Base-by-base conservation (phyloP, 169 alveolate genomes). In the Sarcocystis neurona region DNA sequence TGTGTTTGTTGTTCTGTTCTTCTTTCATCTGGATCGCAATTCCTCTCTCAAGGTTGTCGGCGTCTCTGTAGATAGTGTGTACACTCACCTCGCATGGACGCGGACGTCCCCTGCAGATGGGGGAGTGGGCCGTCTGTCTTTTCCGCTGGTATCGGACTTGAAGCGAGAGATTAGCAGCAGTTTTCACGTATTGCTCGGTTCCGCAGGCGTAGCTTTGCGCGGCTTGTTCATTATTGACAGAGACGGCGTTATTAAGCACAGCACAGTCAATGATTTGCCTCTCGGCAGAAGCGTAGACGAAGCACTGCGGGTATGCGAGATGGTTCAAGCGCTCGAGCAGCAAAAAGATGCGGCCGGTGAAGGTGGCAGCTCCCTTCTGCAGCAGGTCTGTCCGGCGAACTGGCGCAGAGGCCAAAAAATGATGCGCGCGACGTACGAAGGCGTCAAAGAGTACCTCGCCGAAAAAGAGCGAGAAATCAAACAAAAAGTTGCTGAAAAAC, bases 311-410 rank as follows among this genome's bases (percentile, higher is more conserved):
- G 96, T 32, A 2, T 37, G 37, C 32, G 75, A 37, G 77, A 75
- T 74, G 88, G 30, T 50, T n/a, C 98, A 93, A 97, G 97, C 92
- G 95, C 89, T 92, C 94, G 95, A 90, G 99, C 97, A 89, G 95
- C 96, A 91, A 92, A 96, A 37, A n/a, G n/a, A n/a, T n/a, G n/a
- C n/a, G n/a, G n/a, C n/a, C n/a, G n/a, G n/a, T n/a, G n/a, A n/a
- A n/a, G 75, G 75, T 43, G 75, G 75, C 2, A n/a, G n/a, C n/a
- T 92, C n/a, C n/a, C n/a, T n/a, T n/a, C n/a, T n/a, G n/a, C 99
- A 99, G 72, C 99, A 98, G 90, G 99, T 98, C 34, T 98, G 99
- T 94, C 99, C 99, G 72, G 99, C 99, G 34, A 95, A 96, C 94
- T 98, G 99, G 99, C 94, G 94, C 91, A 98, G 98, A 70, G 99